Evolutionary conservation across 1,284 basidiomycete genomes (phyloP), one percentile per base, ranked within the genome.

Genomic region (Rhodotorula sp.): DNA sequence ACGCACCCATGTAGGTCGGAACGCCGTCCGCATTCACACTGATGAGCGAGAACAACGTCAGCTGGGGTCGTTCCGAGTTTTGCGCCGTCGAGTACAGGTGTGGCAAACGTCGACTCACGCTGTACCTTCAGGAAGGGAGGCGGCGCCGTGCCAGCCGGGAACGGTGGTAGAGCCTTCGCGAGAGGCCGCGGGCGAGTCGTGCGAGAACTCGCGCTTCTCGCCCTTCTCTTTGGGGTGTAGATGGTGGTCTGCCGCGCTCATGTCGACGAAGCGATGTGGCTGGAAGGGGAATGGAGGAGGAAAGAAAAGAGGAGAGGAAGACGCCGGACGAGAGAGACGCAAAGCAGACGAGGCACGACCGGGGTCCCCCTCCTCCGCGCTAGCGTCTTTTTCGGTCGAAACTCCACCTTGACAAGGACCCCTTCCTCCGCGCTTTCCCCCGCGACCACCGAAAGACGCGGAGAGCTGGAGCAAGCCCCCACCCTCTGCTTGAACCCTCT

Each of bases 1-100:
- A 51, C 3, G 59, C 30, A 22, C 71, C 68, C 39, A 66, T 51
- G 56, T 70, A 72, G 15, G 65, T 70, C 1, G 71, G 71, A 0
- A 70, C 32, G 6, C 59, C 67, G 2, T 59, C 30, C 1, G 61
- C 47, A 20, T 66, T 59, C 39, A 61, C 32, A 11, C 68, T 70
- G 64, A 5, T 20, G 8, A 7, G 46, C 34, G 46, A 27, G n/a
- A 11, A 27, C 54, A 39, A 27, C 36, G 55, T 30, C 46, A 52
- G 32, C 44, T 30, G 6, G 36, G 39, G 39, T 44, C 5, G 39
- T 44, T 44, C 39, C 39, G 39, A 44, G 39, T 8, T 10, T 44
- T 17, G 39, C 20, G n/a, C 3, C 44, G 9, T n/a, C 24, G 7
- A 4, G 2, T 4, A 11, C 1, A 22, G n/a, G 44, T 6, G 49